Evolutionary conservation across 768 basidiomycete genomes (phyloP).

Genomic region (Tricholoma matsutake): DNA sequence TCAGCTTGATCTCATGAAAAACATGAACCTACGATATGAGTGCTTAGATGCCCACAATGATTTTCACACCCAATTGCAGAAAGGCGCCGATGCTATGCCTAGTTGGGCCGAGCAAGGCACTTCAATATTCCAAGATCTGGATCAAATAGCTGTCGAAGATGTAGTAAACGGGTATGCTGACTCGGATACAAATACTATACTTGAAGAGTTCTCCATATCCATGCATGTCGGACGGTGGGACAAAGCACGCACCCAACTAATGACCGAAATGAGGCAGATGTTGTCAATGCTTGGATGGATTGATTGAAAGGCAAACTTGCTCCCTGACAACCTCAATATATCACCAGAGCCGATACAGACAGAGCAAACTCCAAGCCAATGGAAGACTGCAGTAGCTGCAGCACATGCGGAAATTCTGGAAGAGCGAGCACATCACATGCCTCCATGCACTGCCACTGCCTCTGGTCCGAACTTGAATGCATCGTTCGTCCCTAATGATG

Average conservation of each 20-base stretch:
- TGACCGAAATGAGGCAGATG: background rate
- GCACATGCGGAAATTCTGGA: background rate
- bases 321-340: background rate
- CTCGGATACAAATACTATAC: background rate
- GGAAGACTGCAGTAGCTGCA: no score
- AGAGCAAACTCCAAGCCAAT: background rate
- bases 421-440: background rate
- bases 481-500: background rate
- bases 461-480: no score
- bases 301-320: background rate
- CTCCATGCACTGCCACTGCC: background rate
- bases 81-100: background rate
- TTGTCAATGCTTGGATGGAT: background rate
- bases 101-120: background rate
- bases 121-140: background rate
- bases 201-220: background rate
- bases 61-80: conserved; percentile 8
- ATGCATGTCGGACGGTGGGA: background rate
- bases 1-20: background rate
- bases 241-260: background rate
- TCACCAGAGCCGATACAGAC: background rate
- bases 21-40: background rate
- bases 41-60: background rate
- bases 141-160: background rate
- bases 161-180: background rate